phyloP scores from a whole-genome alignment of 495 filamentous ascomycete species.

The Annulohypoxylon maeteangense region DNA sequence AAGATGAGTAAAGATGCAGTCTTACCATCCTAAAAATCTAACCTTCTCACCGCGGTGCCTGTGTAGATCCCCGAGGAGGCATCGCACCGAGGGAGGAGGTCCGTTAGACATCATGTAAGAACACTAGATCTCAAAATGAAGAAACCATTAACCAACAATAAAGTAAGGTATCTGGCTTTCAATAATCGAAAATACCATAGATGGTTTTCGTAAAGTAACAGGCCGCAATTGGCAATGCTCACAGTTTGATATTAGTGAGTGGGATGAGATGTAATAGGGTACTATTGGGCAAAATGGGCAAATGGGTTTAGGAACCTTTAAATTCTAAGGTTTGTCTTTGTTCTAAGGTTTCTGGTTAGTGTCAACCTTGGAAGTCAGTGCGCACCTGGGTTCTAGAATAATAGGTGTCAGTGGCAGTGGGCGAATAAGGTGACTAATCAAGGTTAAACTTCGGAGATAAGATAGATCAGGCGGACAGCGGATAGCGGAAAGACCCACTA shows the following conservation, averaged over 20 bases:
- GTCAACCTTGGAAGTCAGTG: too few species aligned
- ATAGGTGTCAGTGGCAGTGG: too few species aligned
- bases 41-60: slow-evolving; percentile 73
- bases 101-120: slow-evolving; percentile 59
- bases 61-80: slow-evolving; percentile 73
- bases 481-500: not conserved
- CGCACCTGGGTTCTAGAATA: too few species aligned
- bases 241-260: not conserved
- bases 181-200: not conserved
- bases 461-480: slow-evolving; percentile 20
- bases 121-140: not conserved
- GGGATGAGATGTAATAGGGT: not conserved
- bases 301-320: not conserved
- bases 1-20: slow-evolving; percentile 45
- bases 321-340: not conserved
- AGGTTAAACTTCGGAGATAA: slow-evolving; percentile 17
- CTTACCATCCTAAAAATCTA: slow-evolving; percentile 92
- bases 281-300: not conserved
- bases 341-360: not conserved
- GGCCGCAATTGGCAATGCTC: not conserved
- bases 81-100: slow-evolving; percentile 72
- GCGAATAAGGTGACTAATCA: slow-evolving; percentile 11
- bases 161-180: not conserved
- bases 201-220: not conserved
- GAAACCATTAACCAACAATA: not conserved